phyloP scores from a whole-genome alignment of 1,139 yeast genomes.

The Debaryomycetaceae sp. region DNA sequence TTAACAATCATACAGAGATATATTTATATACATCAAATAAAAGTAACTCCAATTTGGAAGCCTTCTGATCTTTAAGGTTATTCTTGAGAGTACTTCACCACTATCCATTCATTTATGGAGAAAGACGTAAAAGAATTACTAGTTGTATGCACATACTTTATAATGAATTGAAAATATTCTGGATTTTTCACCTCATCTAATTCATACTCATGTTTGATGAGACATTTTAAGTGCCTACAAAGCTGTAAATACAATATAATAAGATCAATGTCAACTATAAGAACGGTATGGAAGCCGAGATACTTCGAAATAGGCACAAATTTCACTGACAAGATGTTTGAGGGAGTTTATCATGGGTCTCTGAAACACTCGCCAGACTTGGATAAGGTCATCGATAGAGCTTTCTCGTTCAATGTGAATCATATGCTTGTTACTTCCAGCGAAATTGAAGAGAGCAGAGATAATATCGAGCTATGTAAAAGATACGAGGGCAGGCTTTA shows the following conservation, averaged over 20 bases:
- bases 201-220: neutral
- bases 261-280: neutral
- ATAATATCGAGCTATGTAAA: constrained; percentile 34
- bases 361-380: constrained; percentile 67
- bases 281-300: constrained; percentile 35
- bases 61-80: no score
- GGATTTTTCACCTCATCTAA: no score
- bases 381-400: constrained; percentile 60
- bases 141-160: no score
- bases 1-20: no score
- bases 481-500: constrained; percentile 34
- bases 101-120: no score
- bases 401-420: constrained; percentile 60
- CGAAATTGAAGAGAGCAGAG: constrained; percentile 59
- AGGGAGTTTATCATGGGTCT: constrained; percentile 72
- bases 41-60: no score
- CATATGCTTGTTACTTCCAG: constrained; percentile 83
- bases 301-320: constrained; percentile 68
- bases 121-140: no score
- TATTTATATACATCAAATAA: no score
- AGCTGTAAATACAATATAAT: no score
- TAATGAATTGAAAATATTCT: no score
- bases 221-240: neutral
- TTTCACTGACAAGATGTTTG: constrained; percentile 84
- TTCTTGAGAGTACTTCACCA: no score